A percentile compares a stretch with the other conserved stretches of the same genome.
phyloP scores from a whole-genome alignment of 2,329 filamentous ascomycete genomes.

The Stachybotrys chlorohalonatus region DNA sequence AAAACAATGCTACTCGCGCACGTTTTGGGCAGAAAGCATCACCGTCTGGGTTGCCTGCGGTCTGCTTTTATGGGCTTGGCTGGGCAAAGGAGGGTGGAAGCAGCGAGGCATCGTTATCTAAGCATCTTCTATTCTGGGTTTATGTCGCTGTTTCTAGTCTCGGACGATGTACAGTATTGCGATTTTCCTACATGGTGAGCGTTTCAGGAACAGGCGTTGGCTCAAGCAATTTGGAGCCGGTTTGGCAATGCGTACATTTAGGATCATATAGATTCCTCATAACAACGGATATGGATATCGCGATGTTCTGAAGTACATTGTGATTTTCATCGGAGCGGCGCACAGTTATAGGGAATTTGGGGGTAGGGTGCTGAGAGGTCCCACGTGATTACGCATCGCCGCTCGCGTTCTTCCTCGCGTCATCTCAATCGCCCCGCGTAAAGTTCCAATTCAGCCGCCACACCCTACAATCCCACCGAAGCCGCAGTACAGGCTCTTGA shows the following conservation, averaged over 20 bases:
- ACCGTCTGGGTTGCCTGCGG: constrained; percentile 71
- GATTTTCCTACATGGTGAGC: too few relatives aligned
- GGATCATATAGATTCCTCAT: too few relatives aligned
- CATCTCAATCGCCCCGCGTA: background rate
- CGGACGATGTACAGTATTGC: too few relatives aligned
- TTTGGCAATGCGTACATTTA: too few relatives aligned
- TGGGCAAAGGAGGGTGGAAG: constrained; percentile 66
- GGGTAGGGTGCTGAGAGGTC: background rate
- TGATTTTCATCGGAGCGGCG: too few relatives aligned
- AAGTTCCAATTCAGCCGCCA: background rate
- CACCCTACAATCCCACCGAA: too few relatives aligned
- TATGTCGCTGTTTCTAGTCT: background rate
- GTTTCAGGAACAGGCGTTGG: background rate
- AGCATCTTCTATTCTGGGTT: background rate
- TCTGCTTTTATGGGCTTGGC: constrained; percentile 73
- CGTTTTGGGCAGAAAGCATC: constrained; percentile 78
- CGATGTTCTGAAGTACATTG: too few relatives aligned
- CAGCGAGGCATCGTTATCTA: constrained; percentile 62
- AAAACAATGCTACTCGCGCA: constrained; percentile 65
- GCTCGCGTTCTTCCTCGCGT: background rate
- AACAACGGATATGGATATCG: too few relatives aligned
- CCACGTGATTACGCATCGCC: background rate
- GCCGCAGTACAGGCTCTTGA: background rate
- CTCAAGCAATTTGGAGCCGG: background rate
- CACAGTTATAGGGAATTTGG: too few relatives aligned